Evolutionary conservation across 2,329 filamentous ascomycete species (phyloP).

Genomic region (Cladosporium sp.): DNA sequence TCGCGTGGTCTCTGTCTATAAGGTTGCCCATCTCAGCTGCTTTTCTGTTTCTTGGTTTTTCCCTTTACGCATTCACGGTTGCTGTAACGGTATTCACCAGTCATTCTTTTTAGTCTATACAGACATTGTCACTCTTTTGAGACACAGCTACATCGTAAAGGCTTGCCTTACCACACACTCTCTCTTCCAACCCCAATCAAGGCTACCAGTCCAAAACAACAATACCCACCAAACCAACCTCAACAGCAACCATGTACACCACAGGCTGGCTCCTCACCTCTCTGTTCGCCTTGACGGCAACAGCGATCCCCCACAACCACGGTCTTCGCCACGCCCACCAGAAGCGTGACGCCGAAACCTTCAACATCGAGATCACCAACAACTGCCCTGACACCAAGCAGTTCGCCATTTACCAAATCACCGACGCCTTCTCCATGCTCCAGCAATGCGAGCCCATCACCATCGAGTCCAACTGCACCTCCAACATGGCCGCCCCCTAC

Average conservation of each 20-base stretch:
- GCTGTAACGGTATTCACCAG: no score
- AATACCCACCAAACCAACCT: neutral
- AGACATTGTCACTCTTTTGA: no score
- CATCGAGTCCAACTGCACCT: constrained; percentile 16
- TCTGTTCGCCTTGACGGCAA: constrained; percentile 9
- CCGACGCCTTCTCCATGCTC: constrained; percentile 21
- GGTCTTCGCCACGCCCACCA: constrained; percentile 2
- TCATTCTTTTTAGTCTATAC: no score
- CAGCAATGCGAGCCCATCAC: constrained; percentile 19
- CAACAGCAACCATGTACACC: neutral
- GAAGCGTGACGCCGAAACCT: constrained; percentile 17
- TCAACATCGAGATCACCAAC: constrained; percentile 27
- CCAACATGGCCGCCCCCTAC: constrained; percentile 22
- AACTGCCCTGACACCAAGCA: constrained; percentile 23
- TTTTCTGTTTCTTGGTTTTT: no score
- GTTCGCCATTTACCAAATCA: constrained; percentile 28
- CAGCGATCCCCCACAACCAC: constrained; percentile 3
- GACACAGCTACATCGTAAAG: no score
- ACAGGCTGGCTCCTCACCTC: constrained; percentile 6
- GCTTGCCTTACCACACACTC: no score
- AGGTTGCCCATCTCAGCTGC: no score
- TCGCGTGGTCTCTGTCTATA: no score
- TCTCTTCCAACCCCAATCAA: no score
- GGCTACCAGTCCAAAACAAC: no score
- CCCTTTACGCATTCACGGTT: no score